Evolutionary conservation across 768 basidiomycete species (phyloP).

Genomic region (Leccinum boreale): DNA sequence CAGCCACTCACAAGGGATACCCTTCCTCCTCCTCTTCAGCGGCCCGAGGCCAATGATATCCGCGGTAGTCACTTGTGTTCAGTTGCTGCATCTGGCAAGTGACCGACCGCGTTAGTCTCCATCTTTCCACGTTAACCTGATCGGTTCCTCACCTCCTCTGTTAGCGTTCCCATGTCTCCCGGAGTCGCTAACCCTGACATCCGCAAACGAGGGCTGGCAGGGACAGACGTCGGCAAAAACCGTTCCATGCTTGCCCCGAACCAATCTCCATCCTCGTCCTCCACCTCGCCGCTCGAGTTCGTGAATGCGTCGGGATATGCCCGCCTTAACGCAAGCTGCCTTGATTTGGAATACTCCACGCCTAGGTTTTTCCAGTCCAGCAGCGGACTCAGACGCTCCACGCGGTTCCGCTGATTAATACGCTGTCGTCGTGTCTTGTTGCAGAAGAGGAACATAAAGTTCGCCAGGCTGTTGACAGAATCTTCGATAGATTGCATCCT

Average conservation of each 20-base stretch:
- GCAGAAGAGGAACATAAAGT: constrained; percentile 71
- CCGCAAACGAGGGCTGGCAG: constrained; percentile 82
- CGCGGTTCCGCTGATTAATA: constrained; percentile 98
- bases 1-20: constrained; percentile 74
- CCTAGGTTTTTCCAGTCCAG: constrained; percentile 99
- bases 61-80: constrained; percentile 79
- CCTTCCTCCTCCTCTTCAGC: constrained; percentile 85
- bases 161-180: constrained; percentile 88
- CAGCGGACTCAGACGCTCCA: constrained; percentile 88
- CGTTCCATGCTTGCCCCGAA: constrained; percentile 58
- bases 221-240: constrained; percentile 70
- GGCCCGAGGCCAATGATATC: constrained; percentile 52
- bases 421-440: constrained; percentile 90
- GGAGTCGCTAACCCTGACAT: constrained; percentile 80
- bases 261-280: constrained; percentile 40
- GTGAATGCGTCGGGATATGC: constrained; percentile 96
- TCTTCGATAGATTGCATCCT: constrained; percentile 88
- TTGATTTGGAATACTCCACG: constrained; percentile 93
- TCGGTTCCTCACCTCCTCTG: constrained; percentile 61
- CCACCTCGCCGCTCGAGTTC: constrained; percentile 49
- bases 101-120: not conserved
- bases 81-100: constrained; percentile 75
- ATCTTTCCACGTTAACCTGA: not conserved
- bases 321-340: constrained; percentile 85
- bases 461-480: constrained; percentile 79